These are phyloP conservation scores for Trametes meyenii DNA, from an alignment of 768 basidiomycete genomes.

Conservation along the genomic window DNA sequence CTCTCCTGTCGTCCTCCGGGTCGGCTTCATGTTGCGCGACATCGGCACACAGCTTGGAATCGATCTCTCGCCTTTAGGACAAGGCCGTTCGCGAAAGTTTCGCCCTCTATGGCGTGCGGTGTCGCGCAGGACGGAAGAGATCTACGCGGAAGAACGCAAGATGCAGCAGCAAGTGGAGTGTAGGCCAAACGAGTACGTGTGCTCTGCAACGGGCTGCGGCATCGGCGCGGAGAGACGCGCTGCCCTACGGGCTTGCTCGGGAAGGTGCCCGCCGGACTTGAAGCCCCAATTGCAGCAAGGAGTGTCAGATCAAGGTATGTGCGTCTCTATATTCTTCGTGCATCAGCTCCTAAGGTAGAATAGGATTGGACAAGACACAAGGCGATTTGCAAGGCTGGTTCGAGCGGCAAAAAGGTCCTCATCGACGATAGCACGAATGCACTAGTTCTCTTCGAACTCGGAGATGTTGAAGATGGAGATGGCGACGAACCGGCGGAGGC, in stretches of 20 bases:
- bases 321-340: neutral
- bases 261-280: slow-evolving; percentile 18
- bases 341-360: neutral
- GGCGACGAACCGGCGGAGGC: too few species aligned
- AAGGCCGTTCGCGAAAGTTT: slow-evolving; percentile 7
- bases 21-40: slow-evolving; percentile 11
- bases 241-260: slow-evolving; percentile 18
- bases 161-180: slow-evolving; percentile 12
- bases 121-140: slow-evolving; percentile 8
- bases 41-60: neutral
- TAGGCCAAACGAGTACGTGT: slow-evolving; percentile 18
- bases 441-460: too few species aligned
- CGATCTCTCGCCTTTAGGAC: neutral
- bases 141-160: slow-evolving; percentile 5
- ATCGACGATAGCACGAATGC: too few species aligned
- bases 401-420: too few species aligned
- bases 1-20: slow-evolving; percentile 14
- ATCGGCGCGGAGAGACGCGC: slow-evolving; percentile 22
- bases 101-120: slow-evolving; percentile 20
- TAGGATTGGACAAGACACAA: slow-evolving; percentile 8
- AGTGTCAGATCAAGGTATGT: slow-evolving; percentile 24
- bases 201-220: slow-evolving; percentile 26
- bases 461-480: too few species aligned
- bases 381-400: neutral
- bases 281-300: slow-evolving; percentile 29